These are phyloP conservation scores for Trichoderma atroviride DNA, from an alignment of 2,329 filamentous ascomycete species.

Conservation along the genomic window DNA sequence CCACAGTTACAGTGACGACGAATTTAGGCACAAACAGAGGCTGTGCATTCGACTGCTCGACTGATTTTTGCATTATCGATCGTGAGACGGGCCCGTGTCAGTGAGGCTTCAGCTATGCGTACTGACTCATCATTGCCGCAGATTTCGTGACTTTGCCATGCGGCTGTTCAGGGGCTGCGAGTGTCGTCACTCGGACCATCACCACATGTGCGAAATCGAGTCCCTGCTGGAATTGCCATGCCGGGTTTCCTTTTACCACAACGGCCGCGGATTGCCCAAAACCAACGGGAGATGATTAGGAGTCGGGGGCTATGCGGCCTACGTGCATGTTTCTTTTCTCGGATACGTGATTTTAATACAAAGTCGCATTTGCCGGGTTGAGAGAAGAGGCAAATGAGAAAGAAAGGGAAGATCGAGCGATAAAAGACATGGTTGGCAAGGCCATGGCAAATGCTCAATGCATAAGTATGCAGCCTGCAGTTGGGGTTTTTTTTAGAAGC, in stretches of 20 bases:
- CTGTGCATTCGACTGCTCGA: slow-evolving; percentile 28
- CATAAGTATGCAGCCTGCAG: neutral
- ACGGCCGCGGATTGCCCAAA: slow-evolving; percentile 26
- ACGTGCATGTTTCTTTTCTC: neutral
- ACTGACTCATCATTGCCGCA: slow-evolving; percentile 3
- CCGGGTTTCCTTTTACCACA: slow-evolving; percentile 27
- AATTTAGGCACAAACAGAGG: slow-evolving; percentile 19
- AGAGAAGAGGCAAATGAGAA: neutral
- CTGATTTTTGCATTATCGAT: slow-evolving; percentile 29
- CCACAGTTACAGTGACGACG: slow-evolving; percentile 29
- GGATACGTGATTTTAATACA: neutral
- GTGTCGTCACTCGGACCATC: slow-evolving; percentile 28
- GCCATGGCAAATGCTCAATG: neutral
- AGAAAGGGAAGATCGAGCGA: neutral
- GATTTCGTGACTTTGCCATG: slow-evolving; percentile 30
- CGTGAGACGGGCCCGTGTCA: slow-evolving; percentile 14
- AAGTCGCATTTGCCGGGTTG: neutral
- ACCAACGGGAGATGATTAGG: neutral
- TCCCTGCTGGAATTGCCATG: slow-evolving; percentile 27
- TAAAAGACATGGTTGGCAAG: neutral
- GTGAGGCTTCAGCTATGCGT: neutral
- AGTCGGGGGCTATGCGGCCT: neutral
- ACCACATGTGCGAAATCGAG: slow-evolving; percentile 29
- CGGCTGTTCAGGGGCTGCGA: slow-evolving; percentile 28
- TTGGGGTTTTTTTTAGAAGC: slow-evolving; percentile 18